Evolutionary conservation across 495 filamentous ascomycete species (phyloP).

Genomic region (Penicillium arizonense): DNA sequence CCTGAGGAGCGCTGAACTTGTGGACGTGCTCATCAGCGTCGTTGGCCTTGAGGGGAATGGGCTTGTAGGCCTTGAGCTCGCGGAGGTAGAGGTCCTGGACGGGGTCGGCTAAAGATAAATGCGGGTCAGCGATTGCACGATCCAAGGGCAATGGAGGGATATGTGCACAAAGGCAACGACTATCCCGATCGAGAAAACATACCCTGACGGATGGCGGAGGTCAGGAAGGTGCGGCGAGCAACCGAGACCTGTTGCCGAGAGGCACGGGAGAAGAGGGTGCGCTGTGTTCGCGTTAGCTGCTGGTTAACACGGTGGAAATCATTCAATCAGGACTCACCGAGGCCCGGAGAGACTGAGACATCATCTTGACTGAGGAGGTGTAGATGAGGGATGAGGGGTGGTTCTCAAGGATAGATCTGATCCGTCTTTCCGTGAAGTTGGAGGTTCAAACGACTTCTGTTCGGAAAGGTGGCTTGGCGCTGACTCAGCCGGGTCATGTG

Average conservation of each 20-base stretch:
- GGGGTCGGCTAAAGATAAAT: constrained; percentile 68
- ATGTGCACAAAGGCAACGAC: background rate
- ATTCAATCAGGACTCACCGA: constrained; percentile 50
- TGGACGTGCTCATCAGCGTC: constrained; percentile 91
- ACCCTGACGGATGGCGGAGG: constrained; percentile 43
- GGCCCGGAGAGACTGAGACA: constrained; percentile 64
- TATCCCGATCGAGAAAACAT: constrained; percentile 18
- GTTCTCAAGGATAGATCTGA: constrained; percentile 36
- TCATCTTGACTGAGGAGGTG: constrained; percentile 53
- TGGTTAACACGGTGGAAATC: background rate
- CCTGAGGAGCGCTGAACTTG: constrained; percentile 74
- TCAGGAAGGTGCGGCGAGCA: constrained; percentile 79
- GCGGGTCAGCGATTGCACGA: constrained; percentile 14
- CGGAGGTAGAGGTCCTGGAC: constrained; percentile 96
- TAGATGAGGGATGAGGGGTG: constrained; percentile 26
- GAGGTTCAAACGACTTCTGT: constrained; percentile 37
- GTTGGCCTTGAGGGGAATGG: constrained; percentile 72
- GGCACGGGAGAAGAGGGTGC: constrained; percentile 76
- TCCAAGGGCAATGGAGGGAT: background rate
- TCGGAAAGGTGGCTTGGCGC: constrained; percentile 31
- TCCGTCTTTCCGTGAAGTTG: constrained; percentile 31
- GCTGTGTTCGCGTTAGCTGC: constrained; percentile 49
- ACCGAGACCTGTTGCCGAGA: constrained; percentile 67
- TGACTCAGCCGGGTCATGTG: constrained; percentile 17
- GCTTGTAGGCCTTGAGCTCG: constrained; percentile 92